These are phyloP conservation scores for Pichia pseudocactophila DNA, from an alignment of 805 yeast species.

Conservation along the genomic window DNA sequence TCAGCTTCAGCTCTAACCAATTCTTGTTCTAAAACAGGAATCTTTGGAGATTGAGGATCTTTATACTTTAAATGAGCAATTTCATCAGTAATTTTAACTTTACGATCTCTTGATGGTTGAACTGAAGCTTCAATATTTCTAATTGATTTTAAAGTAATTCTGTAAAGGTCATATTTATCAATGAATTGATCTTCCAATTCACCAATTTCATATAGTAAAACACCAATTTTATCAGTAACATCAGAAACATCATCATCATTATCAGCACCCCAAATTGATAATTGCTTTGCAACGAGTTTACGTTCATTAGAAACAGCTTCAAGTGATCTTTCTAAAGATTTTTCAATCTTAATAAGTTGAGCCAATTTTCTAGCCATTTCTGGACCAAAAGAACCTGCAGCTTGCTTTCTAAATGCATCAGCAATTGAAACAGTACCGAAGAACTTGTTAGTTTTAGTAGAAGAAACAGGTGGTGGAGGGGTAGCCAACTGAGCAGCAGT, in stretches of 20 bases:
- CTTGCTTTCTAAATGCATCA: slow-evolving; percentile 61
- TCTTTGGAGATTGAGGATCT: slow-evolving; percentile 96
- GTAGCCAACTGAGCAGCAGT: slow-evolving; percentile 96
- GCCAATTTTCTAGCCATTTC: slow-evolving; percentile 89
- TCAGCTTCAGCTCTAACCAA: slow-evolving; percentile 99
- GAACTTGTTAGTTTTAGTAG: slow-evolving; percentile 67
- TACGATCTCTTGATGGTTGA: slow-evolving; percentile 97
- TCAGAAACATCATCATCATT: slow-evolving; percentile 96
- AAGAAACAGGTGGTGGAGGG: slow-evolving; percentile 91
- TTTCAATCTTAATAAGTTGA: slow-evolving; percentile 90
- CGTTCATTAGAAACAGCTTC: slow-evolving; percentile 92
- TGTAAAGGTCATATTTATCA: slow-evolving; percentile 96
- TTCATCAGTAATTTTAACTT: slow-evolving; percentile 94
- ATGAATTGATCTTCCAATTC: slow-evolving; percentile 97
- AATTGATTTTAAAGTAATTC: slow-evolving; percentile 87
- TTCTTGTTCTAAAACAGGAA: slow-evolving; percentile 93
- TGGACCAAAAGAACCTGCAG: slow-evolving; percentile 92
- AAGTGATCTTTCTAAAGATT: slow-evolving; percentile 87
- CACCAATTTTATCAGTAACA: slow-evolving; percentile 96
- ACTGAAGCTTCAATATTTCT: slow-evolving; percentile 97
- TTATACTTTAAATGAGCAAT: slow-evolving; percentile 96
- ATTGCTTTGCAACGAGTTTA: slow-evolving; percentile 93
- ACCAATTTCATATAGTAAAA: slow-evolving; percentile 89
- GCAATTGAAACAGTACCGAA: slow-evolving; percentile 70
- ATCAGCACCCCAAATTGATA: slow-evolving; percentile 96